phyloP scores from a whole-genome alignment of 108 stramenopile genomes.

The Nitzschia putrida region DNA sequence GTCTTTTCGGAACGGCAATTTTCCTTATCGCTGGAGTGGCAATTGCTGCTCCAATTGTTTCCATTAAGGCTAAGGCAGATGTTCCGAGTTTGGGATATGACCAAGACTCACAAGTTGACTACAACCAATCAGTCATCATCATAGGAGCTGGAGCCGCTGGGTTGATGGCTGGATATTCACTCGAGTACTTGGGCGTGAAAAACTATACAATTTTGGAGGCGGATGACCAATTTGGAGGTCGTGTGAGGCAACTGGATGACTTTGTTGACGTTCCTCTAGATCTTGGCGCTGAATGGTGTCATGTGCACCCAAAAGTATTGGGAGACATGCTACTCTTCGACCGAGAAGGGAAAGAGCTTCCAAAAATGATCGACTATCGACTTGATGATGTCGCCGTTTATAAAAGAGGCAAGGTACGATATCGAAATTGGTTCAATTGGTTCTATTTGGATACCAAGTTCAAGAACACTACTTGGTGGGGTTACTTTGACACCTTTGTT shows the following conservation, averaged over 20 bases:
- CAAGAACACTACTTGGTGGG: slow-evolving; percentile 24
- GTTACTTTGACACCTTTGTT: slow-evolving; percentile 2
- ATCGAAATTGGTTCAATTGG: not conserved
- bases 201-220: slow-evolving; percentile 32
- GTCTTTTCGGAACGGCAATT: not conserved
- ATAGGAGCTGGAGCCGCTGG: slow-evolving; percentile 44
- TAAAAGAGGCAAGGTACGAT: not conserved
- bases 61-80: not conserved
- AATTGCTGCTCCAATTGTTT: not conserved
- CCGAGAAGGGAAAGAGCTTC: not conserved
- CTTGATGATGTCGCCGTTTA: not conserved
- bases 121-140: slow-evolving; percentile 17
- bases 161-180: slow-evolving; percentile 22
- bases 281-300: slow-evolving; percentile 34
- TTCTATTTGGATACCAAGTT: slow-evolving; percentile 4
- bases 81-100: not conserved
- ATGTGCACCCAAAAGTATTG: not conserved
- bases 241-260: slow-evolving; percentile 9
- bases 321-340: not conserved
- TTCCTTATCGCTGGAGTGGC: not conserved
- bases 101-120: not conserved
- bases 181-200: slow-evolving; percentile 21
- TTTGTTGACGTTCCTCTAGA: slow-evolving; percentile 32
- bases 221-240: slow-evolving; percentile 19
- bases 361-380: slow-evolving; percentile 6